Percentiles rank a stretch among this genome's conserved stretches.
Evolutionary conservation across 129 eudicot species (phyloP).

Genomic region (Apium graveolens): DNA sequence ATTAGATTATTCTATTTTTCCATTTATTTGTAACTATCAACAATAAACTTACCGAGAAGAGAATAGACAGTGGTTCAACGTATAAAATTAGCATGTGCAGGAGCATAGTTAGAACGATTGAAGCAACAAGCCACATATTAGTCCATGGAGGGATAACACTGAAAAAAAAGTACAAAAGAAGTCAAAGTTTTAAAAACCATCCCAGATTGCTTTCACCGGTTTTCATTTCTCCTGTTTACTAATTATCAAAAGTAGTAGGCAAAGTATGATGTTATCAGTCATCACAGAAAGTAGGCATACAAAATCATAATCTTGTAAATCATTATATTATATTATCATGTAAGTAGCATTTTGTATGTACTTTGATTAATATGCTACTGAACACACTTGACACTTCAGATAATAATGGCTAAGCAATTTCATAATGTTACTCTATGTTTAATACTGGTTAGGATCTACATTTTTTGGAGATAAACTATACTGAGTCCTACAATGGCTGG

Average conservation of each 20-base stretch:
- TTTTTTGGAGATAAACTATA: neutral
- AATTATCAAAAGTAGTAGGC: neutral
- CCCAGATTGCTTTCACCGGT: neutral
- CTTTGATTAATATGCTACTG: neutral
- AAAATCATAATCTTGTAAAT: neutral
- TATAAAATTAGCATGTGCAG: conserved; percentile 88
- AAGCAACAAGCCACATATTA: conserved; percentile 94
- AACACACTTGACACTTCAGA: neutral
- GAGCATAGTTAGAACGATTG: conserved; percentile 74
- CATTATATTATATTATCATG: neutral
- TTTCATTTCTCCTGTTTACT: neutral
- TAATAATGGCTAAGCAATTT: neutral
- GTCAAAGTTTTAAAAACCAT: neutral
- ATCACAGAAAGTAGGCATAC: neutral
- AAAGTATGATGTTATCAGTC: neutral
- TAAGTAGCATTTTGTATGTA: neutral
- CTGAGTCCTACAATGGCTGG: neutral
- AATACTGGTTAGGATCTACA: neutral
- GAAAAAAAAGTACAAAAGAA: conserved; percentile 13
- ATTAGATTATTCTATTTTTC: too few relatives aligned
- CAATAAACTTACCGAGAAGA: conserved; percentile 95
- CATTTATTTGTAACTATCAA: too few relatives aligned
- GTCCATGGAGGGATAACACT: conserved; percentile 98
- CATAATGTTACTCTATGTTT: neutral
- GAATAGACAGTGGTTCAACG: conserved; percentile 71